Evolutionary conservation across 2,329 filamentous ascomycete species (phyloP), one percentile per base, ranked within the genome.

Genomic region (Sordariomycetes sp.): DNA sequence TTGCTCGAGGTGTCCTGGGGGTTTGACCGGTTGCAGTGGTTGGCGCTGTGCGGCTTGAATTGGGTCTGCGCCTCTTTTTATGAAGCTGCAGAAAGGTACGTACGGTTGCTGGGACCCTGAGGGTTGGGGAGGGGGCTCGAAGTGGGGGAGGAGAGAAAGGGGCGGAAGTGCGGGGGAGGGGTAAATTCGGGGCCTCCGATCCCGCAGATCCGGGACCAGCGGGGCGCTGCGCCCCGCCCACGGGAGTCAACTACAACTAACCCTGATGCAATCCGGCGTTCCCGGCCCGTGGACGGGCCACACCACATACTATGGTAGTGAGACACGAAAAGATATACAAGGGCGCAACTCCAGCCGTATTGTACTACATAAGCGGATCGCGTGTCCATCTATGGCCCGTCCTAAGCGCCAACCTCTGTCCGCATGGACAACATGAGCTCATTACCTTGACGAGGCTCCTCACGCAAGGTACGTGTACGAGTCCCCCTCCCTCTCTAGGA

Each of bases 401-500:
- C 4, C 28, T 32, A 4, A 32, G 8, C 28, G 4, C 8, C 28
- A 32, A 32, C 28, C 28, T 32, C 28, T 4, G 28, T 32, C 28
- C 28, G 8, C 28, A 32, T 32, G 28, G 8, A 32, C 8, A 32
- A 32, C 8, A 17, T 10, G 20, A n/a, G 10, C 42, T 13, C 22
- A 28, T 45, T 12, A 54, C 48, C n/a, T 28, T 13, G 10, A 20
- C 24, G n/a, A 20, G 6, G 8, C 28, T 25, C 20, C 57, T 62
- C 72, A 89, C 60, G 87, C 84, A 58, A 90, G 70, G 66, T 92
- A 92, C 12, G 75, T 79, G 68, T 91, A 91, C 45, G 74, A 71
- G 56, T 82, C 82, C 24, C 85, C 88, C 61, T 87, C 85, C 53
- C 90, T 78, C 69, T 96, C 90, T 64, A 96, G 83, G 65, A 96